A percentile compares a stretch with the other conserved stretches of the same genome.
Evolutionary conservation across 352 stramenopile species (phyloP).

Genomic region (Thalassiosira mediterranea): DNA sequence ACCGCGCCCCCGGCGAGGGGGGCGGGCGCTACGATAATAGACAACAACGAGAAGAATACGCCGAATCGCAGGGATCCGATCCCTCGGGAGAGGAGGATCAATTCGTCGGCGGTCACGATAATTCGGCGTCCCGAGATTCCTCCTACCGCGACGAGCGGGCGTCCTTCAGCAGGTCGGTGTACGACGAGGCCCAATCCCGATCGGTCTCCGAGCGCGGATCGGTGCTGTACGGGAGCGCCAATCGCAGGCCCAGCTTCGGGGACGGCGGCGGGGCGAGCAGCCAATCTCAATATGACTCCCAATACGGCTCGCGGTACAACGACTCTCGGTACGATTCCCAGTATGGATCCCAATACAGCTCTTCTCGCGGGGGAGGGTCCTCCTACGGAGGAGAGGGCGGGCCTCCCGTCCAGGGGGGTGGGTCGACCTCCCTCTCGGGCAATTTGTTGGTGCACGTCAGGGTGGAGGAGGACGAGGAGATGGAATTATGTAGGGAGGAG

Average conservation of each 20-base stretch:
- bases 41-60: no score
- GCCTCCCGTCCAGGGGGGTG: conserved; percentile 14
- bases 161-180: background rate
- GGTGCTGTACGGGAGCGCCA: background rate
- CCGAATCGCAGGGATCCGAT: no score
- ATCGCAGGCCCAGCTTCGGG: background rate
- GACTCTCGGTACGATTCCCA: no score
- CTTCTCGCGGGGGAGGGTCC: background rate
- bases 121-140: no score
- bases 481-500: background rate
- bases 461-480: background rate
- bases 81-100: no score
- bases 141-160: no score
- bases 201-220: background rate
- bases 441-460: conserved; percentile 16
- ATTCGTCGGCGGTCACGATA: no score
- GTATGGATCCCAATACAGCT: background rate
- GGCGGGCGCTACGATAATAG: no score
- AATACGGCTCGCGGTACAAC: background rate
- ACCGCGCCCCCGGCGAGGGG: no score
- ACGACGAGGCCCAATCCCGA: background rate
- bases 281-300: no score
- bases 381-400: background rate
- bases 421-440: conserved; percentile 17
- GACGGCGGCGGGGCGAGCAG: background rate